These are phyloP conservation scores for Wickerhamiella bombiphila DNA, from an alignment of 805 yeast species.

Conservation along the genomic window DNA sequence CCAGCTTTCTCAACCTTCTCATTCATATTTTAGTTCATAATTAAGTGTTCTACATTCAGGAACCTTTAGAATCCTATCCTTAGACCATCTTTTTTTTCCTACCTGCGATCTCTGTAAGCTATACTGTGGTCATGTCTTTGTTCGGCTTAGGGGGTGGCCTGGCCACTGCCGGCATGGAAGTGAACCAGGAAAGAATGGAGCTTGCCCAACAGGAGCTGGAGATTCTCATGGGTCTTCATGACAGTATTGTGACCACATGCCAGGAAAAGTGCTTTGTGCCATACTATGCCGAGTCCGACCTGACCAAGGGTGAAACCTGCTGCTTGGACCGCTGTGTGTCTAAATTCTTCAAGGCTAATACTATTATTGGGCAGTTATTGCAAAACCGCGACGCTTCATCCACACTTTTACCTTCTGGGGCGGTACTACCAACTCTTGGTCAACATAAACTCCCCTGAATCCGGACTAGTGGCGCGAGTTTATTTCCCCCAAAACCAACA, in stretches of 20 bases:
- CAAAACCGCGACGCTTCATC: constrained; percentile 10
- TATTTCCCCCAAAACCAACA: too few species aligned
- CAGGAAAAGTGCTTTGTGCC: constrained; percentile 64
- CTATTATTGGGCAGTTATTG: constrained; percentile 23
- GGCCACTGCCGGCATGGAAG: constrained; percentile 18
- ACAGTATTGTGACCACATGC: constrained; percentile 43
- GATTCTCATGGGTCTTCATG: constrained; percentile 21
- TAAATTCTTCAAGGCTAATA: constrained; percentile 60
- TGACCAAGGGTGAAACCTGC: constrained; percentile 67
- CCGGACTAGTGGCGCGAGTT: too few species aligned
- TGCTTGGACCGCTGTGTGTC: constrained; percentile 80
- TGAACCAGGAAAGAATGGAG: constrained; percentile 20
- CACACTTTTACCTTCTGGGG: constrained; percentile 8
- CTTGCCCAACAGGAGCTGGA: constrained; percentile 24
- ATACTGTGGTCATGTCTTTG: constrained; percentile 21
- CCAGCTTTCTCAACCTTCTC: too few species aligned
- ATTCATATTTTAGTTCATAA: too few species aligned
- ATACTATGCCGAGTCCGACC: constrained; percentile 74
- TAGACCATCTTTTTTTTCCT: too few species aligned
- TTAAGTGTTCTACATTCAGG: too few species aligned
- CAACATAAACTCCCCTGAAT: constrained; percentile 14
- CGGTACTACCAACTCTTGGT: constrained; percentile 13
- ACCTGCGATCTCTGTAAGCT: too few species aligned
- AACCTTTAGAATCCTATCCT: too few species aligned
- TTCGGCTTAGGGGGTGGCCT: constrained; percentile 20